Conservation (phyloP, 768 basidiomycete genomes). For the Favolaschia claudopus region DNA sequence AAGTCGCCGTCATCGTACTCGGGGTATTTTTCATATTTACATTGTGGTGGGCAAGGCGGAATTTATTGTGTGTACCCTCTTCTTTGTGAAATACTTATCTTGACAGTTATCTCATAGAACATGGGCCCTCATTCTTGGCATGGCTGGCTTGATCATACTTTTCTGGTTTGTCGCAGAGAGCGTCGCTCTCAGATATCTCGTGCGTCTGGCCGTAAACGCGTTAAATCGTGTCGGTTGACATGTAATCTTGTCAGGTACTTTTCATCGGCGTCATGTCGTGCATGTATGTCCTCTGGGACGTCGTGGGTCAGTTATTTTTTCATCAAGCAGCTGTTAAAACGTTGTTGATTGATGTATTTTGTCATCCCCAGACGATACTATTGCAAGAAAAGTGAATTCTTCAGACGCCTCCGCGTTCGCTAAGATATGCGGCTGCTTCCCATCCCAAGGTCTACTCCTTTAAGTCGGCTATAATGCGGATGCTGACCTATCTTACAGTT, state of each 20-base stretch:
- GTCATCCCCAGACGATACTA: conserved; percentile 87
- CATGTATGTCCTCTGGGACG: conserved; percentile 89
- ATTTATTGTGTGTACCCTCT: conserved; percentile 64
- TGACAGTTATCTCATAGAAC: conserved; percentile 52
- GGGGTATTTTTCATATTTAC: conserved; percentile 89
- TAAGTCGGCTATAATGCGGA: background rate
- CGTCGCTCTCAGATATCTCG: conserved; percentile 79
- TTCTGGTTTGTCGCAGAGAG: conserved; percentile 87
- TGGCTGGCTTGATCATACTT: conserved; percentile 79
- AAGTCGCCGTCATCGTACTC: conserved; percentile 80
- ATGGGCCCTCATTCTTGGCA: conserved; percentile 79
- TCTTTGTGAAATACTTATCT: conserved; percentile 1
- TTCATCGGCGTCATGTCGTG: conserved; percentile 91
- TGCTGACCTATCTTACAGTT: conserved; percentile 50
- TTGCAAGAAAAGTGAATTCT: conserved; percentile 83
- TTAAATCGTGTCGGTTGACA: background rate
- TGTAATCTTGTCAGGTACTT: conserved; percentile 57
- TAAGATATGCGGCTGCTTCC: conserved; percentile 84
- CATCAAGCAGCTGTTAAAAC: background rate
- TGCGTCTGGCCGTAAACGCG: conserved; percentile 45
- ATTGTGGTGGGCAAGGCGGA: conserved; percentile 85
- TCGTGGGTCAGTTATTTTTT: conserved; percentile 62
- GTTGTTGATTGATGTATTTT: background rate
- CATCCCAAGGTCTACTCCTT: conserved; percentile 67
- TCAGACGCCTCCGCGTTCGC: conserved; percentile 90